Conservation (phyloP, 179 eudicot species). For the Spergularia azorica region DNA sequence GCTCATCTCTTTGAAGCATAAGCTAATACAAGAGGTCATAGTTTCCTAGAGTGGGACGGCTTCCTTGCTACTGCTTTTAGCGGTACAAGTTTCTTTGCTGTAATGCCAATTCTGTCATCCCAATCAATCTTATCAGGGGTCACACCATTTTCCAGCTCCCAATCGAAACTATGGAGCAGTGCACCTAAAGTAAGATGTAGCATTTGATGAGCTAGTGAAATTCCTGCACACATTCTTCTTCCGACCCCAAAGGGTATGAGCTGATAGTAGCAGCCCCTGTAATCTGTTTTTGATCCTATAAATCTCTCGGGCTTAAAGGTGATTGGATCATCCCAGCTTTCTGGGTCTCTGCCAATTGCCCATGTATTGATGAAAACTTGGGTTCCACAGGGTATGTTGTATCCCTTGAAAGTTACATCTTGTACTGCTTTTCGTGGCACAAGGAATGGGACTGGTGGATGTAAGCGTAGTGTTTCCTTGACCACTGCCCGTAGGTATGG, state of each 20-base stretch:
- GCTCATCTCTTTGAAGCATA: too few species aligned
- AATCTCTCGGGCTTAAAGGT: slow-evolving; percentile 48
- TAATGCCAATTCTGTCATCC: slow-evolving; percentile 22
- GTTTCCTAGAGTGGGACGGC: background rate
- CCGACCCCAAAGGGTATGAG: slow-evolving; percentile 46
- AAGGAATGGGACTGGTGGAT: slow-evolving; percentile 37
- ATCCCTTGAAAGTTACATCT: slow-evolving; percentile 31
- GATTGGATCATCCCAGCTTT: slow-evolving; percentile 41
- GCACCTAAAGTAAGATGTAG: slow-evolving; percentile 26
- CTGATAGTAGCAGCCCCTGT: slow-evolving; percentile 43
- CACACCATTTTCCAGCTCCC: slow-evolving; percentile 19
- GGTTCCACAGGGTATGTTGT: slow-evolving; percentile 28
- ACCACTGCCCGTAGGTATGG: slow-evolving; percentile 35
- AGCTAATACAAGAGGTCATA: too few species aligned
- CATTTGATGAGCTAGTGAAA: slow-evolving; percentile 27
- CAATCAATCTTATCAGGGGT: slow-evolving; percentile 22
- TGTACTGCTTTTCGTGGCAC: slow-evolving; percentile 34
- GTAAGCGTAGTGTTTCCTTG: slow-evolving; percentile 40
- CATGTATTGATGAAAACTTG: slow-evolving; percentile 32
- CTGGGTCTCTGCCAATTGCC: slow-evolving; percentile 35
- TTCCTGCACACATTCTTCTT: slow-evolving; percentile 31
- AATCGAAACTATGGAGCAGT: slow-evolving; percentile 27
- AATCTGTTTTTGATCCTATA: slow-evolving; percentile 31
- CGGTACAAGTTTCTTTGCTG: slow-evolving; percentile 27
- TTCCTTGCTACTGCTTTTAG: slow-evolving; percentile 21